Evolutionary conservation across 495 filamentous ascomycete species (phyloP), one percentile per base, ranked within the genome.

Genomic region (Bacidia rubella): DNA sequence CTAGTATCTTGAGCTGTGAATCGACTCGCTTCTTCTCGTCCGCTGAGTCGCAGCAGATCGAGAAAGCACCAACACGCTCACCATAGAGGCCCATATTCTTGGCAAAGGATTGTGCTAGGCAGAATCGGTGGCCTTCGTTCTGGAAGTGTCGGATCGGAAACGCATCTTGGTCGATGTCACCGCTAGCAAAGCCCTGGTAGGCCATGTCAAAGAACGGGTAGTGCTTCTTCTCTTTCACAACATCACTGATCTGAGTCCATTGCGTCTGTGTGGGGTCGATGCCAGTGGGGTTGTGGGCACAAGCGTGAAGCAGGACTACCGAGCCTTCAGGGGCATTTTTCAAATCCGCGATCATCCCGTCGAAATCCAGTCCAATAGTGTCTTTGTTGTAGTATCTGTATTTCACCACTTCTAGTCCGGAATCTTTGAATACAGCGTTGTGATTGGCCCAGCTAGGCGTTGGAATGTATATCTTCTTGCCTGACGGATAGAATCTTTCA

Each of bases 31-130:
- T 92, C 78, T 87, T 89, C 80, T 97, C 92, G 59, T 86, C 90
- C 54, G 82, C 73, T 47, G 80, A 80, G 50, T 78, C 85, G 66
- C 84, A 85, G 57, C 95, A 81, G 52, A 97, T 78, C 51, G 87
- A 94, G 80, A 98, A 98, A 52, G 89, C 90, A 63, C 92, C 92
- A 49, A 94, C 88, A 72, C 92, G 90, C 77, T 98, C 92, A 65
- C 92, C 92, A 65, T 98, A 98, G 57, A 98, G 85, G 70, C 92
- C 92, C 92, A 98, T 98, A 79, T 98, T 98, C 86, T 98, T 98
- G 66, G 92, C 92, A 69, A 98, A 98, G 49, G 85, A 90, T 75
- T 98, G 92, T 61, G 86, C 82, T 56, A 98, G 79, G 63, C 77
- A 80, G 61, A 93, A 82, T 66, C 84, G 79, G 74, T 95, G 90